Percentiles rank a stretch among this genome's conserved stretches.
Evolutionary conservation across 164 flowering plant genomes (phyloP).

Genomic region (Tetracentron sinense): DNA sequence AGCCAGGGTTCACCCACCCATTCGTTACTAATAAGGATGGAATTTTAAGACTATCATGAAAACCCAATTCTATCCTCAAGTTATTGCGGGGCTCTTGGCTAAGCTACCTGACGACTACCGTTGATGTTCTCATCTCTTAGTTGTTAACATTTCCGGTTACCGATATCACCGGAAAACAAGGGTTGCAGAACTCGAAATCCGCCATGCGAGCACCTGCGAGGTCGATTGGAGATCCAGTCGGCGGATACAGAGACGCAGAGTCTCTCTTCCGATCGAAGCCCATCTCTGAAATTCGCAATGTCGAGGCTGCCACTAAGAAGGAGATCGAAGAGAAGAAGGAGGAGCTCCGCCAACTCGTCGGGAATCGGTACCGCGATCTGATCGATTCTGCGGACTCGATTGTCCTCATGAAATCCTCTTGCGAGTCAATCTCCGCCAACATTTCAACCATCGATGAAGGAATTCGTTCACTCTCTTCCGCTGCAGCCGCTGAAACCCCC

Average conservation of each 20-base stretch:
- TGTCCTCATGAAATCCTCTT: constrained; percentile 68
- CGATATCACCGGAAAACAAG: constrained; percentile 7
- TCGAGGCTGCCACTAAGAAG: constrained; percentile 53
- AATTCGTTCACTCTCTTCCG: constrained; percentile 50
- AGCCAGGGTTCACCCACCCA: too few species aligned
- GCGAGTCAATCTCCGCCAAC: constrained; percentile 61
- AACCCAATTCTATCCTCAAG: too few species aligned
- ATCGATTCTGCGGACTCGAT: constrained; percentile 95
- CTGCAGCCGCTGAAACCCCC: constrained; percentile 24
- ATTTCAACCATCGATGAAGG: constrained; percentile 49
- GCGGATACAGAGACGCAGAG: constrained; percentile 57
- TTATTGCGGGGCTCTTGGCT: too few species aligned
- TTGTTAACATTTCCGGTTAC: not conserved
- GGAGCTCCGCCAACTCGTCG: constrained; percentile 91
- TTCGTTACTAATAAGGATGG: too few species aligned
- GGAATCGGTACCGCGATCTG: constrained; percentile 81
- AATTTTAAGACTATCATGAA: too few species aligned
- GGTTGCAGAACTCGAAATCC: not conserved
- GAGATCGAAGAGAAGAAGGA: constrained; percentile 77
- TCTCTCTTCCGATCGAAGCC: constrained; percentile 72
- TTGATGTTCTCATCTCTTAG: constrained; percentile 5
- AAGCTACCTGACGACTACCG: too few species aligned
- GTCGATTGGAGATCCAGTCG: constrained; percentile 4
- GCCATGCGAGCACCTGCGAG: constrained; percentile 14
- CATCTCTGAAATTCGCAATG: constrained; percentile 73